Base-by-base conservation (phyloP, 768 basidiomycete species). In the Chalciporus piperatus region DNA sequence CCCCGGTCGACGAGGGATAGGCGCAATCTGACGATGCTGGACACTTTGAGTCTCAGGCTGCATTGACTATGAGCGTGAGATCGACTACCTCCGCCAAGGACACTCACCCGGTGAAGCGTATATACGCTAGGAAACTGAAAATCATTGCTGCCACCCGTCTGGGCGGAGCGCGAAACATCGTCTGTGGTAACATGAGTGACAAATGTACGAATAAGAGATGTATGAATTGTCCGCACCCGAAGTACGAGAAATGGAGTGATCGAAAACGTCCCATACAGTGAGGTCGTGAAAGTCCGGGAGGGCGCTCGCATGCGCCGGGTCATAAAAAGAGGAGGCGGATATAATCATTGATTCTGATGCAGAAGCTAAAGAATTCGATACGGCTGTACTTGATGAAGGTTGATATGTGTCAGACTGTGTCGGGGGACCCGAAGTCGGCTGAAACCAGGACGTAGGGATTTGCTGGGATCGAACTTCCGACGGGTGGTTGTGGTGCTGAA, bases 281-380 rank as follows among this genome's bases (percentile, higher is more conserved):
- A 75, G 74, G 40, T 74, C 71, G 45, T 76, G 74, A 59, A 79
- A 80, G 46, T 76, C 70, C 2, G 53, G 63, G 45, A 54, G 66
- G 59, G 67, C 48, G 19, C 62, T 59, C n/a, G 66, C 59, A 4
- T 71, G 69, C 17, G 76, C 67, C 6, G 80, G 70, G 48, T 80
- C 79, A 61, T 82, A 84, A 58, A 81, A 80, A 7, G 79, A 74
- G 9, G 79, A 72, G 0, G 73, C 71, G 14, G 81, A 74, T 33
- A 78, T 77, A 55, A 84, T 83, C 82, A 84, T 83, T 37, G 60
- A 50, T 6, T 54, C 48, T 12, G 56, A 28, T 2, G 50, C 23
- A 14, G 57, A 20, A 5, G 49, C 10, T 28, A 56, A 30, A 2
- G 58, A 13, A 12, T 20, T 25, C 16, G 51, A 6, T 12, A 37